Base-by-base conservation (phyloP, 1,284 basidiomycete species). In the Phellopilus nigrolimitatus region DNA sequence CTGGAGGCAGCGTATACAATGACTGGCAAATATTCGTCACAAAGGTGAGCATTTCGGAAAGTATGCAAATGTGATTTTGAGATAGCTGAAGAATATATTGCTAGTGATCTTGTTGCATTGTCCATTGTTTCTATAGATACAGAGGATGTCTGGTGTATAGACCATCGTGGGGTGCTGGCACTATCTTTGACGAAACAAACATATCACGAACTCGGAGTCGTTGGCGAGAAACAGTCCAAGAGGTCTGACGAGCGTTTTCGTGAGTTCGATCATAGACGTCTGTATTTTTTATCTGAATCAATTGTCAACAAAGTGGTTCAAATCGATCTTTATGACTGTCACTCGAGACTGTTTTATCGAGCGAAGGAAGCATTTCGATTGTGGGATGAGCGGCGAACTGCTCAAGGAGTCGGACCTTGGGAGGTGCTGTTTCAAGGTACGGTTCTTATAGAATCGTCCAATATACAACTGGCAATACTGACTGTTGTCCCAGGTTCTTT, bases 111-210 rank as follows among this genome's bases (percentile, higher is more conserved):
- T 7, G 12, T 55, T 17, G 44, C 49, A 7, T 21, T 55, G 10
- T 47, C 46, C 12, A 15, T 40, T 25, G 46, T 46, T 19, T 37
- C 25, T 34, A 39, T 24, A 27, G 60, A 62, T 19, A 56, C 57
- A 22, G 74, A 78, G 34, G 81, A 84, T 53, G 71, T 69, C 1
- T 87, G 84, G 84, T 81, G 79, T 59, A 68, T 85, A 40, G 83
- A 85, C 58, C 65, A 72, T 1, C 71, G 78, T 8, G 79, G 79
- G 1, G 53, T 78, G 21, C 64, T 87, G 51, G 78, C 78, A 0
- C 61, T 84, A 15, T 75, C 67, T n/a, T 68, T 80, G 3, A 67
- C 70, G 24, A 79, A 78, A 60, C 65, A 68, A 12, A 75, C 76
- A 1, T 84, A 84, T 61, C 72, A 84, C 57, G 64, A 65, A 3